Percentiles rank a stretch among this genome's conserved stretches.
Evolutionary conservation across 306 rosid species (phyloP).

Genomic region (Boehmeria nivea): DNA sequence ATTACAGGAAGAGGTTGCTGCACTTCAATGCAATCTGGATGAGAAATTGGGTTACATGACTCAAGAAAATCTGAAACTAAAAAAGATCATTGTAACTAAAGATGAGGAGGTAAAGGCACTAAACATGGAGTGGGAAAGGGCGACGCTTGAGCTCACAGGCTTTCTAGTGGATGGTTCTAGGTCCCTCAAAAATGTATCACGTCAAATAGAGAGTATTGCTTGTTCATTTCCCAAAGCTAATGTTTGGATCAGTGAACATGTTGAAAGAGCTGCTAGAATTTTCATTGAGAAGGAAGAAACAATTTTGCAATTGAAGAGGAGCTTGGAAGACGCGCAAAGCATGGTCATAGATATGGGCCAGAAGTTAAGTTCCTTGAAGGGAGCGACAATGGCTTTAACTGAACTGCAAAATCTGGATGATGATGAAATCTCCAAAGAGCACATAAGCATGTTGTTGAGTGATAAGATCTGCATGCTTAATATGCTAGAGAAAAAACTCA

Average conservation of each 20-base stretch:
- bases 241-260: slow-evolving; percentile 53
- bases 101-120: slow-evolving; percentile 53
- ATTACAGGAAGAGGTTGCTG: slow-evolving; percentile 81
- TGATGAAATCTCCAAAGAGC: slow-evolving; percentile 33
- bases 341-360: slow-evolving; percentile 63
- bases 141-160: slow-evolving; percentile 65
- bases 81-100: slow-evolving; percentile 48
- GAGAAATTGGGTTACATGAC: slow-evolving; percentile 46
- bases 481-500: slow-evolving; percentile 38
- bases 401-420: slow-evolving; percentile 45
- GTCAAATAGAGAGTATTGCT: slow-evolving; percentile 63
- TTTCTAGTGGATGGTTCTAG: slow-evolving; percentile 88
- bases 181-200: slow-evolving; percentile 73
- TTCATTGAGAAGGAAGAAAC: slow-evolving; percentile 82
- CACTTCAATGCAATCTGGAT: slow-evolving; percentile 61
- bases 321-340: slow-evolving; percentile 74
- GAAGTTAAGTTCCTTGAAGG: slow-evolving; percentile 70
- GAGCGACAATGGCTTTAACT: slow-evolving; percentile 62
- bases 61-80: slow-evolving; percentile 62
- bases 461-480: slow-evolving; percentile 42
- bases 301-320: slow-evolving; percentile 54
- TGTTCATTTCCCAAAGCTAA: slow-evolving; percentile 65
- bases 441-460: slow-evolving; percentile 34
- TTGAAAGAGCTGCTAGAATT: slow-evolving; percentile 62
- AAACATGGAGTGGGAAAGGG: slow-evolving; percentile 77